A percentile compares a stretch with the other conserved stretches of the same genome.
phyloP scores from a whole-genome alignment of 345 rosid species.

The Acer campestre region DNA sequence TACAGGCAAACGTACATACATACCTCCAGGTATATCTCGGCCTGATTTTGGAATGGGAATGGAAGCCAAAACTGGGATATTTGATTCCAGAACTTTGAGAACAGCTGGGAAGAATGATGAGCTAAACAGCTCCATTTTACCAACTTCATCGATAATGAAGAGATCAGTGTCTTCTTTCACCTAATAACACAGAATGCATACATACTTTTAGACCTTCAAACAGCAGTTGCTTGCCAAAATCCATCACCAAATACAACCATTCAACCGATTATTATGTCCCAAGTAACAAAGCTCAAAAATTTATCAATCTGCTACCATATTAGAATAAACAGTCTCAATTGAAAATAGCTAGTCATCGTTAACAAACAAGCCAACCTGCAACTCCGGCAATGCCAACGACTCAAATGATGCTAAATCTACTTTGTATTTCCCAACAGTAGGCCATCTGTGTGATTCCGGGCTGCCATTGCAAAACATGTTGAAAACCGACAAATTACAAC shows the following conservation, averaged over 20 bases:
- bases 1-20: neutral
- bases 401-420: constrained; percentile 71
- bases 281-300: neutral
- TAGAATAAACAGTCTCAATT: neutral
- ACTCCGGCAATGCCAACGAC: constrained; percentile 64
- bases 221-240: neutral
- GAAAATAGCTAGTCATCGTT: neutral
- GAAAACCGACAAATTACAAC: neutral
- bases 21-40: constrained; percentile 66
- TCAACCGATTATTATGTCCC: neutral
- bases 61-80: constrained; percentile 60
- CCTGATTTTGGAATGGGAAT: constrained; percentile 62
- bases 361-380: constrained; percentile 47
- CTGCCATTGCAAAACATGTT: constrained; percentile 37
- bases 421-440: constrained; percentile 68
- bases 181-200: constrained; percentile 31
- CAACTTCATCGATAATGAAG: constrained; percentile 74
- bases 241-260: too few relatives aligned
- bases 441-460: constrained; percentile 60
- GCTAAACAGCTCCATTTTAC: constrained; percentile 77
- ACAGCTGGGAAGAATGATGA: constrained; percentile 70
- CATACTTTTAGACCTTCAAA: neutral
- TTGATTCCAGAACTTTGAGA: constrained; percentile 57
- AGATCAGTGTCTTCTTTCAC: constrained; percentile 57
- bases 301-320: neutral